Evolutionary conservation across 192 early-diverging fungal species (phyloP).

Genomic region (Pilaira anomala): DNA sequence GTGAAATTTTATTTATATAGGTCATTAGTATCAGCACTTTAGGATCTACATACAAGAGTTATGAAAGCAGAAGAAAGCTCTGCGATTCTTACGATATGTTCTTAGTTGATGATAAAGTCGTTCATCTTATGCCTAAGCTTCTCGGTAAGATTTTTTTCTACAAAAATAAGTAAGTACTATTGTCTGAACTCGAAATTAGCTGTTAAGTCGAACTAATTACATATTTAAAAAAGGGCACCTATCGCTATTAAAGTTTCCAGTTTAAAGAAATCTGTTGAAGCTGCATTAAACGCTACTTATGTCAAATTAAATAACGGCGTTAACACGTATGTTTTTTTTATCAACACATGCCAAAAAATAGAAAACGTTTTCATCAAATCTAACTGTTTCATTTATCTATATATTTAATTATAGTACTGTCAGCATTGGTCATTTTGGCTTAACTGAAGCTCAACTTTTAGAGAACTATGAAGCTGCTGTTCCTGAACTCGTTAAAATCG

Average conservation of each 20-base stretch:
- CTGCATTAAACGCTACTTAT: slow-evolving; percentile 59
- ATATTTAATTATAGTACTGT: slow-evolving; percentile 49
- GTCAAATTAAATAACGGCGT: not conserved
- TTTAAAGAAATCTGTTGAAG: slow-evolving; percentile 56
- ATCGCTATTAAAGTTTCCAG: slow-evolving; percentile 56
- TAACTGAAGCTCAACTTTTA: slow-evolving; percentile 57
- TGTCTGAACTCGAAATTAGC: slow-evolving; percentile 51
- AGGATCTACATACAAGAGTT: slow-evolving; percentile 67
- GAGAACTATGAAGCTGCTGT: slow-evolving; percentile 73
- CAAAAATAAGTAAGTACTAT: slow-evolving; percentile 71
- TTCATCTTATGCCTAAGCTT: slow-evolving; percentile 71
- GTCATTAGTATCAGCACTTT: slow-evolving; percentile 67
- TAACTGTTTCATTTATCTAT: not conserved
- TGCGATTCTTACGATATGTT: slow-evolving; percentile 79
- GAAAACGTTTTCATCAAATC: not conserved
- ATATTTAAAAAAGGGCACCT: slow-evolving; percentile 27
- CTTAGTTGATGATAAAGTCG: slow-evolving; percentile 80
- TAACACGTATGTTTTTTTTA: not conserved
- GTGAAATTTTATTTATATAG: slow-evolving; percentile 18
- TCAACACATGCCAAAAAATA: not conserved
- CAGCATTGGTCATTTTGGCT: slow-evolving; percentile 65
- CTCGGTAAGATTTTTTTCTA: slow-evolving; percentile 84
- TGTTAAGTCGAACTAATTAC: no score
- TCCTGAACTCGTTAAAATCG: slow-evolving; percentile 54
- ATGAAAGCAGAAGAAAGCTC: slow-evolving; percentile 80